phyloP scores from a whole-genome alignment of 768 basidiomycete genomes.

The Pleurotus cornucopiae region DNA sequence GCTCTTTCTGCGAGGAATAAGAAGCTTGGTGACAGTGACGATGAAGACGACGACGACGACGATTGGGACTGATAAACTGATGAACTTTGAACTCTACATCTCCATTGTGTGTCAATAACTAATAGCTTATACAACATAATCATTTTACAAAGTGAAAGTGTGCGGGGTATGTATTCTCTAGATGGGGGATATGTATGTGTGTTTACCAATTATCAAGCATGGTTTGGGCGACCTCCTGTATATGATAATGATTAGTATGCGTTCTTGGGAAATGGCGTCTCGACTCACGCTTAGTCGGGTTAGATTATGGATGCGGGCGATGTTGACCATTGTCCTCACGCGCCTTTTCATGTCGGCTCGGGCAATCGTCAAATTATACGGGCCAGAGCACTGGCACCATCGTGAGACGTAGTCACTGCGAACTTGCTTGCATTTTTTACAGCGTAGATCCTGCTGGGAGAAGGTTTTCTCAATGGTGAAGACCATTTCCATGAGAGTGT shows the following conservation, averaged over 20 bases:
- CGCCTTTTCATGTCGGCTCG: slow-evolving; percentile 69
- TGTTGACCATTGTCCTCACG: slow-evolving; percentile 79
- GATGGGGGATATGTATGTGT: not conserved
- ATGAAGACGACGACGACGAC: slow-evolving; percentile 72
- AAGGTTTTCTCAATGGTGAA: slow-evolving; percentile 67
- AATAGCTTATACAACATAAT: not conserved
- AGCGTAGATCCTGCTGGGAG: slow-evolving; percentile 87
- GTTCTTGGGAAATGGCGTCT: not conserved
- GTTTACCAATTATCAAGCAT: slow-evolving; percentile 39
- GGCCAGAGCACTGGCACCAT: slow-evolving; percentile 86
- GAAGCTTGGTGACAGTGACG: slow-evolving; percentile 83
- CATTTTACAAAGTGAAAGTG: not conserved
- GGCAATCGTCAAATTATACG: slow-evolving; percentile 68
- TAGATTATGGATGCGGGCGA: slow-evolving; percentile 71
- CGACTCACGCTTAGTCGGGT: slow-evolving; percentile 57
- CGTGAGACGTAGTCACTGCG: slow-evolving; percentile 84
- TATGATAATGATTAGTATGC: not conserved
- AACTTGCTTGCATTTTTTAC: slow-evolving; percentile 85
- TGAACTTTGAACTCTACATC: not conserved
- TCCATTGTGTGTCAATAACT: not conserved
- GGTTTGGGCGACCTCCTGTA: slow-evolving; percentile 44
- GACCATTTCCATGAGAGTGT: slow-evolving; percentile 75
- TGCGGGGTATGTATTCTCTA: not conserved
- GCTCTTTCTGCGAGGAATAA: slow-evolving; percentile 82
- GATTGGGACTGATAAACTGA: slow-evolving; percentile 36